Base-by-base conservation (phyloP, 345 rosid genomes). In the Hibiscus mutabilis region DNA sequence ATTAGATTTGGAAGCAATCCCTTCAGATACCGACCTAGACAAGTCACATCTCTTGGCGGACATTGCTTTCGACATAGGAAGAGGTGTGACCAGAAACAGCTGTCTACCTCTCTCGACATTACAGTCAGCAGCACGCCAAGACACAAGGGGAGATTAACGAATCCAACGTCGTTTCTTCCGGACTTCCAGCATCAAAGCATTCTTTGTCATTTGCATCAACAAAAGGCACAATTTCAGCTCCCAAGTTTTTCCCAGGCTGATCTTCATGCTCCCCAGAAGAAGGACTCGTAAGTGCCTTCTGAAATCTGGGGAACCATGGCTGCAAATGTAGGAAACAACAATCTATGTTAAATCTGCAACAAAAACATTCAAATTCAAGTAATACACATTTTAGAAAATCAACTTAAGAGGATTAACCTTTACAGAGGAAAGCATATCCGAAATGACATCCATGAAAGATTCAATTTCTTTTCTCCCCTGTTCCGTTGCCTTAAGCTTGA, bases 241-340 rank as follows among this genome's bases (percentile, higher is more conserved):
- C 76, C 61, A 76, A 57, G 73, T 75, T 60, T 62, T 67, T 44
- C 31, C 56, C 86, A 25, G 55, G n/a, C 75, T 77, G 78, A 66
- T 64, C 76, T 70, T 65, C 75, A 0, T 66, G 1, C 59, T 78
- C 82, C 10, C 57, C 21, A 16, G 31, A 72, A 35, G 56, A 46
- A 58, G 75, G 76, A 60, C 68, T 55, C 1, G 83, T 73, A 49
- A 86, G 69, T 0, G 65, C 86, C 71, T 80, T 78, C 67, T 82
- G 83, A 57, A 92, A 80, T 77, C 94, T 85, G 22, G 91, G 87
- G 53, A 80, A 81, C 98, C 99, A 90, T 53, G 97, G 92, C 99
- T 95, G 90, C 87, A 79, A 70, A 60, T 42, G 60, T 18, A 5
- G 58, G 73, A 79, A 65, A 69, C 42, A 62, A 57, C 60, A 53